Evolutionary conservation across 139 green algal species (phyloP).

Genomic region (Chlorella ohadii): DNA sequence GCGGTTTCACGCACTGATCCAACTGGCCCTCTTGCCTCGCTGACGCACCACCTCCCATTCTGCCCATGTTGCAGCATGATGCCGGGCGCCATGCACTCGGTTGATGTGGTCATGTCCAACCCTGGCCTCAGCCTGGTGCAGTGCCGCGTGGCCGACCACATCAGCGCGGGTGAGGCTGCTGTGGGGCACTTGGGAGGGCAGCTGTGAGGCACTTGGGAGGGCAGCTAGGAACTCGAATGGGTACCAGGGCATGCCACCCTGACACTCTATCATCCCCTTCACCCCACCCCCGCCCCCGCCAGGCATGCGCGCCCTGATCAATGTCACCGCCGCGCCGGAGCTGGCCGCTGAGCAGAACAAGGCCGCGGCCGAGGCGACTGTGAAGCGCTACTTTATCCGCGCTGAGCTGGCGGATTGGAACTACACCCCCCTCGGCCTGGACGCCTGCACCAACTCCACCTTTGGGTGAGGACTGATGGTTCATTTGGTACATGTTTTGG

Average conservation of each 20-base stretch:
- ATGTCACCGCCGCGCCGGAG: slow-evolving; percentile 23
- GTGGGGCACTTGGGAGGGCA: background rate
- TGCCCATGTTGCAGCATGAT: slow-evolving; percentile 15
- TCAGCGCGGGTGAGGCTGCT: slow-evolving; percentile 32
- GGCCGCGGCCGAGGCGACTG: background rate
- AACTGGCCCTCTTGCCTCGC: no score
- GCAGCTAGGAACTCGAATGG: no score
- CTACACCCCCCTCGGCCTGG: slow-evolving; percentile 47
- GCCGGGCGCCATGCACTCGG: slow-evolving; percentile 48
- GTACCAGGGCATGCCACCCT: no score
- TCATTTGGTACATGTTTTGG: background rate
- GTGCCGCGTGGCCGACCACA: slow-evolving; percentile 52
- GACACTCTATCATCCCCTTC: background rate
- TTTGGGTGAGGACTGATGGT: slow-evolving; percentile 18
- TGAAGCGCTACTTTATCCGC: slow-evolving; percentile 52
- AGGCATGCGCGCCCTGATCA: slow-evolving; percentile 24
- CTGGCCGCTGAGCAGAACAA: background rate
- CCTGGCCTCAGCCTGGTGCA: slow-evolving; percentile 35
- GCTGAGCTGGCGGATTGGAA: slow-evolving; percentile 56
- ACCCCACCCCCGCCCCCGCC: background rate
- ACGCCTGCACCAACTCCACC: slow-evolving; percentile 29
- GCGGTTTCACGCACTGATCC: no score
- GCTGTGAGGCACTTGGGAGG: background rate
- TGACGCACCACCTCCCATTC: no score
- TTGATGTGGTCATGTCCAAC: slow-evolving; percentile 40